Percentiles rank a stretch among this genome's conserved stretches.
phyloP scores from a whole-genome alignment of 495 filamentous ascomycete species.

The Hypoxylon cercidicola region DNA sequence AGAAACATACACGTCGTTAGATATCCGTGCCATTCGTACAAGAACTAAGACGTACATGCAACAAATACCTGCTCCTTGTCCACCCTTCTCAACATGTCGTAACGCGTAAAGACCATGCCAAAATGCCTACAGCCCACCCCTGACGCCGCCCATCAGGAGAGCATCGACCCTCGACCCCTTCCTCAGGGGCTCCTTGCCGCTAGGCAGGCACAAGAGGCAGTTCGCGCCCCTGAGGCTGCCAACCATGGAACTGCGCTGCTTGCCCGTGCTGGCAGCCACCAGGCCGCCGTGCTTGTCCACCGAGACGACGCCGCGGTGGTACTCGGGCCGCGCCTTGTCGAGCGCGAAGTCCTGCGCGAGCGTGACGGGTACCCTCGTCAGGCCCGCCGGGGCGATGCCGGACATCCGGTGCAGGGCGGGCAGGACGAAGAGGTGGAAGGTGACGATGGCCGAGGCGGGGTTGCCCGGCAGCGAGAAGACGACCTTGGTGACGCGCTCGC shows the following conservation, averaged over 20 bases:
- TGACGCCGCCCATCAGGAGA: constrained; percentile 54
- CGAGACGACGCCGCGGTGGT: constrained; percentile 78
- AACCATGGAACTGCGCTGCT: constrained; percentile 87
- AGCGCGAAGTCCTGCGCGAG: constrained; percentile 76
- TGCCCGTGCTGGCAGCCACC: constrained; percentile 84
- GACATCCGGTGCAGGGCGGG: constrained; percentile 81
- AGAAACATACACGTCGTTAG: background rate
- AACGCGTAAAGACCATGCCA: too few relatives aligned
- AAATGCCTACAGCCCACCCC: constrained; percentile 34
- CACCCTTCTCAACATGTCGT: background rate
- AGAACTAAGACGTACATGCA: background rate
- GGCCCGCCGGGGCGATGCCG: constrained; percentile 68
- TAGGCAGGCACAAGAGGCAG: constrained; percentile 80
- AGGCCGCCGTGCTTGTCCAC: constrained; percentile 70
- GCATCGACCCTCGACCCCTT: constrained; percentile 58
- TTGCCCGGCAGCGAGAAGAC: constrained; percentile 96
- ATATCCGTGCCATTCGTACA: background rate
- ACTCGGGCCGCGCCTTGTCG: constrained; percentile 83
- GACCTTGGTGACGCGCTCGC: constrained; percentile 69
- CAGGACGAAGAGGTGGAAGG: constrained; percentile 92
- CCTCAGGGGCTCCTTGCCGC: constrained; percentile 52
- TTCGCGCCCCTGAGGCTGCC: constrained; percentile 91
- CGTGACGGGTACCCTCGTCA: constrained; percentile 76
- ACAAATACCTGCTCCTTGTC: background rate
- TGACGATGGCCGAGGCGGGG: constrained; percentile 91